Evolutionary conservation across 169 alveolate genomes (phyloP).

Genomic region (Plasmodium gonderi): DNA sequence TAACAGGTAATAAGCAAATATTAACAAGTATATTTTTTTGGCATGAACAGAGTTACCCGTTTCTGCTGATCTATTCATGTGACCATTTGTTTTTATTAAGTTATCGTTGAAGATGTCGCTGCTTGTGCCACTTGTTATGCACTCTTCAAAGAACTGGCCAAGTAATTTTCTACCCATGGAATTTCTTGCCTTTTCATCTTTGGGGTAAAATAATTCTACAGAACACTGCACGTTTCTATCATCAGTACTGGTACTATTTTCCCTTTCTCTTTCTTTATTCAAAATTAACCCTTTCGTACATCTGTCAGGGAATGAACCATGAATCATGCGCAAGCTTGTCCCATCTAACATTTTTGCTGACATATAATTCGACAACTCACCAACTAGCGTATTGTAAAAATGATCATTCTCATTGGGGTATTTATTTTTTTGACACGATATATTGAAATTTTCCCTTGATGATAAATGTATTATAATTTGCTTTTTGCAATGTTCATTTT

Average conservation of each 20-base stretch:
- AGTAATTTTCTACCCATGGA: neutral
- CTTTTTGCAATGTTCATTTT: neutral
- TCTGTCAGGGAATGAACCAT: neutral
- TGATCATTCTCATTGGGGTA: no score
- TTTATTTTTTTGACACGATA: no score
- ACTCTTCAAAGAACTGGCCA: neutral
- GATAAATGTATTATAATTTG: neutral
- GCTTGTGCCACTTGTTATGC: neutral
- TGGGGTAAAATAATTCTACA: neutral
- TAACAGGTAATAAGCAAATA: constrained; percentile 36
- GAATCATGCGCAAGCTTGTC: constrained; percentile 5
- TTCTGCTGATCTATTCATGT: neutral
- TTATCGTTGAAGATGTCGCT: neutral
- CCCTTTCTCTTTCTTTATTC: neutral
- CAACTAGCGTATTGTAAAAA: neutral
- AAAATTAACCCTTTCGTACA: neutral
- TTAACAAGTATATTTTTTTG: constrained; percentile 33
- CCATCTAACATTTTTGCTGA: neutral
- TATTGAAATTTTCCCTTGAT: neutral
- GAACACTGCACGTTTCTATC: neutral
- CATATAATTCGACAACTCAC: neutral
- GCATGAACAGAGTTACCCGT: neutral
- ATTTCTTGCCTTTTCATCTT: neutral
- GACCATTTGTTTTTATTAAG: neutral
- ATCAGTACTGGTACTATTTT: neutral